Conservation (phyloP, 371 early-diverging fungal genomes). For the Rhizomucor pusillus region DNA sequence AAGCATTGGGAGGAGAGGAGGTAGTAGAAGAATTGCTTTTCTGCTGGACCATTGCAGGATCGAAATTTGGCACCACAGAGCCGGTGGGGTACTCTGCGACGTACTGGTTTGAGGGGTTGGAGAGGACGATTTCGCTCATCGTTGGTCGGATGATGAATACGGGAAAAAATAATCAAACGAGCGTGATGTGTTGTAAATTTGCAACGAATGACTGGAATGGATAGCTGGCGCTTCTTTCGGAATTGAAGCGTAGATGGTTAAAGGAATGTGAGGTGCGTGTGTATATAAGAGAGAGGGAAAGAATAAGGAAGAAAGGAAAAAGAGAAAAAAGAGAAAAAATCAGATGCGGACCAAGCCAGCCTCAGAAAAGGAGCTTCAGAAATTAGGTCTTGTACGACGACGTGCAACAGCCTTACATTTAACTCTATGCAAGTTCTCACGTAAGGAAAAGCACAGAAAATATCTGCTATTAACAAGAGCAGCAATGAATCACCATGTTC, state of each 20-base stretch:
- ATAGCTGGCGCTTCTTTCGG: background rate
- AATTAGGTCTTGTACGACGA: constrained; percentile 13
- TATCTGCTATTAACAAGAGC: too few species aligned
- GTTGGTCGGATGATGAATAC: constrained; percentile 1
- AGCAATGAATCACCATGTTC: too few species aligned
- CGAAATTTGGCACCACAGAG: constrained; percentile 31
- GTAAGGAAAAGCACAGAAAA: too few species aligned
- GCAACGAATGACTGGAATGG: constrained; percentile 13
- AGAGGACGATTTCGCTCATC: constrained; percentile 40
- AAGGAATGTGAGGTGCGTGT: constrained; percentile 11
- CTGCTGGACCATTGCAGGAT: constrained; percentile 31
- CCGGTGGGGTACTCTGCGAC: constrained; percentile 27
- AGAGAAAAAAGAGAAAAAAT: constrained; percentile 2
- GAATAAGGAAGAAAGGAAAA: constrained; percentile 8
- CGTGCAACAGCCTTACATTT: constrained; percentile 1
- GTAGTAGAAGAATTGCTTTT: constrained; percentile 16
- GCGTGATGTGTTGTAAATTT: constrained; percentile 2
- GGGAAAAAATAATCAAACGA: constrained; percentile 9
- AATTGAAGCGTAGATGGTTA: constrained; percentile 2
- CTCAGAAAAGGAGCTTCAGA: constrained; percentile 9
- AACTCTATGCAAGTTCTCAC: too few species aligned
- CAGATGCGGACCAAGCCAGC: background rate
- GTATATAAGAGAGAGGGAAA: background rate
- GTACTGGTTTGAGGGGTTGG: constrained; percentile 27
- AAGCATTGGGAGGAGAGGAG: constrained; percentile 16